phyloP scores from a whole-genome alignment of 305 asterid species.

The Withania somnifera region DNA sequence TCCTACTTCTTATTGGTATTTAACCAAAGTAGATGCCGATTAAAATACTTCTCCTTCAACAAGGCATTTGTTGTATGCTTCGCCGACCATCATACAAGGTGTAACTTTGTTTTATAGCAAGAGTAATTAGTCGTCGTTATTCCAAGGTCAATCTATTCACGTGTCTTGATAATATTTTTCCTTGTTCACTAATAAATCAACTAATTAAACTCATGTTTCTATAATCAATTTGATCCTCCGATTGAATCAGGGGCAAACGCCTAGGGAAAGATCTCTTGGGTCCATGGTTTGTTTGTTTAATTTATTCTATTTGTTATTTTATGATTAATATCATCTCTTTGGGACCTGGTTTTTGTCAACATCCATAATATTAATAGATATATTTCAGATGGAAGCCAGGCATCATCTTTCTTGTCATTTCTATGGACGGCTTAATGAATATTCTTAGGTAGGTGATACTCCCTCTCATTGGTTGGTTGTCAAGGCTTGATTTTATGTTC shows the following conservation, averaged over 20 bases:
- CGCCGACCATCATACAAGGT: not conserved
- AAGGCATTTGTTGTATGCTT: not conserved
- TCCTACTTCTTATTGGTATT: not conserved
- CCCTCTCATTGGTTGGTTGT: not conserved
- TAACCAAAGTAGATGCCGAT: not conserved
- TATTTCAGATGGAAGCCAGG: not conserved
- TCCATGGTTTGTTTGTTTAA: no score
- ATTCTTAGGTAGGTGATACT: not conserved
- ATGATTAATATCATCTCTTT: not conserved
- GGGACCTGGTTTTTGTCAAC: not conserved
- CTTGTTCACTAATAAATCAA: no score
- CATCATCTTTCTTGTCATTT: not conserved
- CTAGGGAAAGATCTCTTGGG: no score
- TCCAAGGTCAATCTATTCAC: no score
- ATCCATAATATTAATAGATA: not conserved
- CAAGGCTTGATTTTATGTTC: not conserved
- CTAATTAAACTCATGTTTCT: no score
- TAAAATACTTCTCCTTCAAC: not conserved
- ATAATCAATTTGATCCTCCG: no score
- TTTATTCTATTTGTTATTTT: not conserved
- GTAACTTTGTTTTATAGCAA: no score
- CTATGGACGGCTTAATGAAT: not conserved
- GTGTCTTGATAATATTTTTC: no score
- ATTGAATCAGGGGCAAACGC: no score
- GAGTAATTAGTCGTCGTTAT: no score